Base-by-base conservation (phyloP, 2,329 filamentous ascomycete genomes). In the Xylaria sp. region DNA sequence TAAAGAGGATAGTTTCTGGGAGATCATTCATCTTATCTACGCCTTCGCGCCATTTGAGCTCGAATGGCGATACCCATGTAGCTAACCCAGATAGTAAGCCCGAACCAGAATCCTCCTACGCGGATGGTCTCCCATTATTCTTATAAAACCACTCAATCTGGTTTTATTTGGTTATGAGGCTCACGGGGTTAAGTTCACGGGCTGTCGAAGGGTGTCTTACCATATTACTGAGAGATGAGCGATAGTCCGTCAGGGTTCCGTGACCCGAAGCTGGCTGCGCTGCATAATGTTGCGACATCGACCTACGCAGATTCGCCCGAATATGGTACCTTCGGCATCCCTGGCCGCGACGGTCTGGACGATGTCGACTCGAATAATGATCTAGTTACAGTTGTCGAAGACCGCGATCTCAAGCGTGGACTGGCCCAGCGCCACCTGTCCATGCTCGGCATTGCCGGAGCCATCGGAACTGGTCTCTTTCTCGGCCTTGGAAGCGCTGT, bases 401-500 rank as follows among this genome's bases (percentile, higher is more conserved):
- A 83, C 63, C 82, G 82, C 64, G 80, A 83, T 70, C 81, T 88
- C 63, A 81, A 81, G 74, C 83, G 84, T 67, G 82, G 82, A 23
- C 82, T 89, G 64, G 83, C 83, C 73, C 84, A 86, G 72, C 84
- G 86, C 62, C 88, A 89, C 77, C 81, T 90, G 70, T 86, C 88
- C 72, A 89, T 89, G 86, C 83, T 89, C 70, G 88, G 86, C 73
- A 88, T 90, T 65, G 87, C 87, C 61, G 88, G 88, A 62, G 85
- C 87, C 68, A 89, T 89, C 68, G 87, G 88, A 72, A 88, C 88
- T 57, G 87, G 88, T 64, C 83, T 89, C 39, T 89, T 90, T 76
- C 85, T 89, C 46, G 86, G 87, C 20, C 85, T 88, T 41, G 87
- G 88, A 71, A 78, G 80, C 66, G 86, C 87, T 20, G 83, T 90